Percentiles rank a stretch among this genome's conserved stretches.
Conservation (phyloP, 2,329 filamentous ascomycete species). For the Fusarium globosum region DNA sequence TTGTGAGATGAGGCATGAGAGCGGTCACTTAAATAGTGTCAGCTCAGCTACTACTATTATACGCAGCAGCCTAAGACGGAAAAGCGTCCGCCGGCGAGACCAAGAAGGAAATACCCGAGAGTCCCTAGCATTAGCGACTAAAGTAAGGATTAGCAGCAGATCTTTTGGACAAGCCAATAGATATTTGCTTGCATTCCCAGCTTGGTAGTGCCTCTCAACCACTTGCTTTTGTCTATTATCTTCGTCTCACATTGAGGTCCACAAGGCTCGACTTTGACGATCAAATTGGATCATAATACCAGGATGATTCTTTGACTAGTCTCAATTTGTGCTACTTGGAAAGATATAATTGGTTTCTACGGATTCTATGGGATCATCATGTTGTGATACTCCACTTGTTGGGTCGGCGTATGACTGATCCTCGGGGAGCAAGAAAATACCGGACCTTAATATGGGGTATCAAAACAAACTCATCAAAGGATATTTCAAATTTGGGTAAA, state of each 20-base stretch:
- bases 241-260: not conserved
- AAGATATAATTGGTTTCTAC: rapidly evolving
- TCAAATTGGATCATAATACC: not conserved
- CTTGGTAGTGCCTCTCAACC: not conserved
- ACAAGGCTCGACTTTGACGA: not conserved
- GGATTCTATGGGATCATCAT: not conserved
- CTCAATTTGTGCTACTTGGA: not conserved
- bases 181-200: not conserved
- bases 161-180: not conserved
- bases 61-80: not conserved
- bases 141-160: not conserved
- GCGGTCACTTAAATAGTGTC: not conserved
- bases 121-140: not conserved
- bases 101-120: slow-evolving; percentile 9
- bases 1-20: no score
- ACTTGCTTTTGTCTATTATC: not conserved
- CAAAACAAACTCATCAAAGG: no score
- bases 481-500: no score
- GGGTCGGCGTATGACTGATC: slow-evolving; percentile 9
- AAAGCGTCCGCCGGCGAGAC: slow-evolving; percentile 9
- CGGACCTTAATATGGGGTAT: no score
- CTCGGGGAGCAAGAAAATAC: no score
- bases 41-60: not conserved
- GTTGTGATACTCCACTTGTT: slow-evolving; percentile 1
- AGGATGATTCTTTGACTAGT: not conserved